Evolutionary conservation across 2,329 filamentous ascomycete genomes (phyloP).

Genomic region (Elsinoe batatas): DNA sequence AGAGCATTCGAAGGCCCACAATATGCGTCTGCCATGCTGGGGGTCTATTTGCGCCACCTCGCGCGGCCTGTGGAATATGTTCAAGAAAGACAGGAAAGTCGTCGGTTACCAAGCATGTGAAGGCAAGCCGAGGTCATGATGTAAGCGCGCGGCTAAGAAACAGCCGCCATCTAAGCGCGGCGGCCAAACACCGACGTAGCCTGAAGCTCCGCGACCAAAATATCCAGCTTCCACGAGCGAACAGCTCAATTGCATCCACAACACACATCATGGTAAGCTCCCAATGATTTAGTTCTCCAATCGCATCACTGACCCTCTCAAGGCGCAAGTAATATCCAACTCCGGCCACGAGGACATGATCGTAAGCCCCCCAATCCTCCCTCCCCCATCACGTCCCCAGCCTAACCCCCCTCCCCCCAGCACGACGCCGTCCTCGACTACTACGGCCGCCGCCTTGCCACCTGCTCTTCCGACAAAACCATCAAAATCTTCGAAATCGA

Average conservation of each 20-base stretch:
- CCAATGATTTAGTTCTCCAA: slow-evolving; percentile 7
- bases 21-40: slow-evolving; percentile 54
- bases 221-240: neutral
- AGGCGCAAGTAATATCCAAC: slow-evolving; percentile 74
- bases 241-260: slow-evolving; percentile 10
- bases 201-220: slow-evolving; percentile 5
- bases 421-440: slow-evolving; percentile 98
- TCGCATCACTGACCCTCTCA: slow-evolving; percentile 16
- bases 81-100: neutral
- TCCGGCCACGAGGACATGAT: slow-evolving; percentile 99
- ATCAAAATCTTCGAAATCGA: slow-evolving; percentile 99
- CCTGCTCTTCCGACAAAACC: slow-evolving; percentile 94
- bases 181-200: slow-evolving; percentile 8
- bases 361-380: slow-evolving; percentile 50
- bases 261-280: slow-evolving; percentile 15
- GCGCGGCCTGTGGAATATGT: neutral
- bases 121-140: slow-evolving; percentile 4
- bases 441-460: slow-evolving; percentile 91
- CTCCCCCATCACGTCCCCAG: neutral
- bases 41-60: neutral
- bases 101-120: slow-evolving; percentile 9
- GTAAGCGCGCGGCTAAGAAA: neutral
- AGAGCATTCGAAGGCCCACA: slow-evolving; percentile 69
- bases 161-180: neutral
- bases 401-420: slow-evolving; percentile 38